Percentiles rank a stretch among this genome's conserved stretches.
Conservation (phyloP, 176 grass and related monocot species). For the Chrysopogon serrulatus region DNA sequence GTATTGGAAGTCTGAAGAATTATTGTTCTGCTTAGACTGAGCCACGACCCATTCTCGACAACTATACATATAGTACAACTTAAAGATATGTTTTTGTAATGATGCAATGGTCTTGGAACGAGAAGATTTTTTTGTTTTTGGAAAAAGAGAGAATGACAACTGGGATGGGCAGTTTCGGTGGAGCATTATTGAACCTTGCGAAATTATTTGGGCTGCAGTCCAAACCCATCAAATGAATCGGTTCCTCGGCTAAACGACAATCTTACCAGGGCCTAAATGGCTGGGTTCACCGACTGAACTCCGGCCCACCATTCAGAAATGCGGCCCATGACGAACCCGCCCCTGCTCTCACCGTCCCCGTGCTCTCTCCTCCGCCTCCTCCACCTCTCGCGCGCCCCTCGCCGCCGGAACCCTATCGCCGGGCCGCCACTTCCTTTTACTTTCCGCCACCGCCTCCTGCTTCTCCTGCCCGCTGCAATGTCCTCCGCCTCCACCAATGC, state of each 20-base stretch:
- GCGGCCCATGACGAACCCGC: slow-evolving; percentile 35
- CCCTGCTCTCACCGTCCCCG: slow-evolving; percentile 29
- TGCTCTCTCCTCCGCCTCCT: slow-evolving; percentile 13
- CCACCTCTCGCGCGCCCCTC: slow-evolving; percentile 8
- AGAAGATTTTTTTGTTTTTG: not conserved
- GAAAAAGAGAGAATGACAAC: too few species aligned
- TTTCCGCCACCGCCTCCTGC: not conserved
- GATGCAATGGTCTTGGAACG: too few species aligned
- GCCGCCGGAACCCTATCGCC: slow-evolving; percentile 28
- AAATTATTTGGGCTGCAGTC: not conserved
- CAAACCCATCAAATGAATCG: not conserved
- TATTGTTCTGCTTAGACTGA: too few species aligned
- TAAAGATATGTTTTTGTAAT: too few species aligned
- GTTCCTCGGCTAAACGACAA: not conserved
- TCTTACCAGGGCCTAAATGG: not conserved
- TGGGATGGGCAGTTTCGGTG: too few species aligned
- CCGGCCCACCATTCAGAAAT: slow-evolving; percentile 22
- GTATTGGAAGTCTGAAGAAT: not conserved
- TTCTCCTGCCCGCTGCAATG: not conserved
- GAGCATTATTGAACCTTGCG: too few species aligned
- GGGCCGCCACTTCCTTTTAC: not conserved
- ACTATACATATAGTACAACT: too few species aligned
- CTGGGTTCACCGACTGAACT: not conserved
- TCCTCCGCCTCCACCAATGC: not conserved
- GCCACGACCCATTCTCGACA: too few species aligned